Evolutionary conservation across 208 protist genomes (phyloP).

Genomic region (Herpetomonas tarakana): DNA sequence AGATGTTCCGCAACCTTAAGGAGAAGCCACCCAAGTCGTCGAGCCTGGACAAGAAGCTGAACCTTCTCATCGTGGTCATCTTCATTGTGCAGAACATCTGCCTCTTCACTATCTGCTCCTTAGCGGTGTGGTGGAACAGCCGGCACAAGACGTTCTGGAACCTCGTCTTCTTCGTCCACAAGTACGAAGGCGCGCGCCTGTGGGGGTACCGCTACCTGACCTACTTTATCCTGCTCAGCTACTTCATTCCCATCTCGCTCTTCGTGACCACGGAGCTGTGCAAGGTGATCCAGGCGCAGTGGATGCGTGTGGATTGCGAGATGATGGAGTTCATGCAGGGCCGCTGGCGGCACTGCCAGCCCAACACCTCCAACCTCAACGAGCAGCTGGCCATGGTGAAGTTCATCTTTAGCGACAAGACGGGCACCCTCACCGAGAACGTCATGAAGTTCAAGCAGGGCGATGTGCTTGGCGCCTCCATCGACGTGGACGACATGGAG

Average conservation of each 20-base stretch:
- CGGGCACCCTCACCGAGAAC: conserved; percentile 92
- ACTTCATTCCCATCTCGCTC: conserved; percentile 91
- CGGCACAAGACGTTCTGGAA: conserved; percentile 60
- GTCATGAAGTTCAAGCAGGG: conserved; percentile 85
- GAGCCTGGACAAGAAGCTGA: conserved; percentile 85
- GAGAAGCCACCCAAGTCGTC: conserved; percentile 83
- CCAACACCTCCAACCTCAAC: conserved; percentile 92
- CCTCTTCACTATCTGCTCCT: conserved; percentile 59
- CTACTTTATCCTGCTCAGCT: conserved; percentile 89
- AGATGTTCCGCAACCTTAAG: conserved; percentile 90
- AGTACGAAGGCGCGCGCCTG: conserved; percentile 25
- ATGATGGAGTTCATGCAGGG: conserved; percentile 84
- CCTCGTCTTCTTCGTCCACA: conserved; percentile 53
- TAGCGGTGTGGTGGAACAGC: conserved; percentile 64
- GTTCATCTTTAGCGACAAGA: conserved; percentile 93
- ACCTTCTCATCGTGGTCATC: conserved; percentile 75
- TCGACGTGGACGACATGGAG: conserved; percentile 52
- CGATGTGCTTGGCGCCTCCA: conserved; percentile 54
- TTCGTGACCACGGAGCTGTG: conserved; percentile 92
- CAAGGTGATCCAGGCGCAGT: conserved; percentile 88
- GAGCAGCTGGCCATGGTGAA: conserved; percentile 87
- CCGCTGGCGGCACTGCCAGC: conserved; percentile 60
- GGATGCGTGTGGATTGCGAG: conserved; percentile 79
- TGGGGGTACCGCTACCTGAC: conserved; percentile 82
- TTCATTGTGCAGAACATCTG: conserved; percentile 71